Evolutionary conservation across 2,329 filamentous ascomycete species (phyloP), one percentile per base, ranked within the genome.

Genomic region (Apiospora aurea): DNA sequence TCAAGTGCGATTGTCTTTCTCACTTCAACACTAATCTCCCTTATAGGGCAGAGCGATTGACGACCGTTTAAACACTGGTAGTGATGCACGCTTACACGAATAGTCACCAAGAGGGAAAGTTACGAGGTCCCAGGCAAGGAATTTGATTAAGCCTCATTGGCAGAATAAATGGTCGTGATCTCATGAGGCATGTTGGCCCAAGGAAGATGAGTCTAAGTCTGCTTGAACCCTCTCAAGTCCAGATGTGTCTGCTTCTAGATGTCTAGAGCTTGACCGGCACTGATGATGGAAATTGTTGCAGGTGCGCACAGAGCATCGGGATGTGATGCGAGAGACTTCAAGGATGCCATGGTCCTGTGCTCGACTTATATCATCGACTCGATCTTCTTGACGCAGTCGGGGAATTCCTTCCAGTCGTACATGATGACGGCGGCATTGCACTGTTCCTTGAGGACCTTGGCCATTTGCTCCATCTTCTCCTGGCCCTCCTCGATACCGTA

Each of bases 391-490:
- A 82, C 74, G 73, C 75, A 77, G 70, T 80, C 77, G 46, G 79
- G 78, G 75, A 85, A 84, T 53, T 84, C 82, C 71, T 78, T 82
- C 83, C 83, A 85, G 79, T 85, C 79, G 71, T 83, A 80, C 82
- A 85, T 90, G 79, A 90, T 83, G 70, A 85, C 82, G 73, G 84
- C 82, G 75, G 85, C 87, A 0, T 80, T 79, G 66, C 88, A 89
- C 49, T 85, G 75, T 81, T 87, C 85, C n/a, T 78, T 82, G 74
- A 91, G 80, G 47, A 83, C 72, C 73, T 86, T 85, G 72, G 85
- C 85, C 86, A 91, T 90, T 79, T 90, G 85, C 73, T 88, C 85
- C 79, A 86, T 84, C 80, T 90, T 85, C 72, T 85, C 83, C 68
- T 80, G 78, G 69, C 82, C 85, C 51, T 85, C 83, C 71, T 81